phyloP scores from a whole-genome alignment of 129 eudicot species.

The Arctium minus region DNA sequence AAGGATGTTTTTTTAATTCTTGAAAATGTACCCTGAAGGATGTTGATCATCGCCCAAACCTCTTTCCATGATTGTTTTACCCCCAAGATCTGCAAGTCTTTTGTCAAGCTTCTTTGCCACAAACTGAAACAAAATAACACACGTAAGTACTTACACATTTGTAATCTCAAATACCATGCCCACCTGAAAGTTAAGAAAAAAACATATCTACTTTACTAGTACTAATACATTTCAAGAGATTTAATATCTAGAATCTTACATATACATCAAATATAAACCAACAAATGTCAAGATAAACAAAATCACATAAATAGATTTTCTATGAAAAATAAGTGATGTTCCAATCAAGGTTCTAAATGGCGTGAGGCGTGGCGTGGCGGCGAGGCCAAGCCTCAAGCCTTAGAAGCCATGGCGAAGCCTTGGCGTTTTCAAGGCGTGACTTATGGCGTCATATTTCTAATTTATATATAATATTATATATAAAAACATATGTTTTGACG shows the following conservation, averaged over 20 bases:
- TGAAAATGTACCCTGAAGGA: conserved; percentile 74
- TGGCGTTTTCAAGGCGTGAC: no score
- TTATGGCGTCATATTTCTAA: no score
- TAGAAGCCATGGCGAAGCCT: no score
- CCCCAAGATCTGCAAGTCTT: no score
- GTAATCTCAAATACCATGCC: neutral
- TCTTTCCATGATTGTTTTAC: conserved; percentile 34
- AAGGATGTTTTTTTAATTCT: no score
- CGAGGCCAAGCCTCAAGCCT: no score
- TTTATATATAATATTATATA: no score
- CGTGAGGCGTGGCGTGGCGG: no score
- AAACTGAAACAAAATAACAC: no score
- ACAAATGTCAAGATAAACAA: neutral
- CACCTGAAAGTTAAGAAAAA: neutral
- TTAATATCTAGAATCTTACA: neutral
- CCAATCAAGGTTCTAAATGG: no score
- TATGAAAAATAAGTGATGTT: neutral
- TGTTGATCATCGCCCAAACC: conserved; percentile 99
- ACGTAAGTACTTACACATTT: neutral
- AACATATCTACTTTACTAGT: neutral
- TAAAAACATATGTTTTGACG: no score
- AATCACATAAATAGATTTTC: neutral
- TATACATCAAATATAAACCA: neutral
- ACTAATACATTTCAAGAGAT: neutral
- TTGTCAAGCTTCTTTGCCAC: no score